A percentile compares a stretch with the other conserved stretches of the same genome.
These are phyloP conservation scores for Colletotrichum tabaci DNA, from an alignment of 2,329 filamentous ascomycete genomes.

Conservation along the genomic window DNA sequence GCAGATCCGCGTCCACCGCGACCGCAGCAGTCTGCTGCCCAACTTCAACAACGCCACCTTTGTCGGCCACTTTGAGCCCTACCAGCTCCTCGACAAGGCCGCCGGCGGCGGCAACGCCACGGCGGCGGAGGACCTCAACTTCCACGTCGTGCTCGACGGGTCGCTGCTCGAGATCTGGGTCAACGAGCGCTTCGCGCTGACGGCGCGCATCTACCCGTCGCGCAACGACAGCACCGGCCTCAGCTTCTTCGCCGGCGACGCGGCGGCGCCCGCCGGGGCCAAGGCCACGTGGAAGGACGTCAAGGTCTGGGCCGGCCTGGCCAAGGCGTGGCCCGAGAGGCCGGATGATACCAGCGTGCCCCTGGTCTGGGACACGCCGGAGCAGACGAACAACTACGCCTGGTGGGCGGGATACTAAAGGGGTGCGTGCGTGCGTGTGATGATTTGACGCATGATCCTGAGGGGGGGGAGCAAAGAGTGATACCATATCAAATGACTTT, in stretches of 20 bases:
- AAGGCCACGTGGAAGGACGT: constrained; percentile 36
- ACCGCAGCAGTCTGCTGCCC: constrained; percentile 40
- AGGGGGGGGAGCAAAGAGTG: constrained; percentile 1
- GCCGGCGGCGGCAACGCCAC: constrained; percentile 7
- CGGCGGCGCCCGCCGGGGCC: constrained; percentile 1
- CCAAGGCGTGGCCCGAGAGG: constrained; percentile 41
- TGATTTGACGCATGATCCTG: constrained; percentile 14
- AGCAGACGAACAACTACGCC: constrained; percentile 41
- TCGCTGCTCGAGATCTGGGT: constrained; percentile 43
- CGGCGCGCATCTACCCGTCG: constrained; percentile 42
- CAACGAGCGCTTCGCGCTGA: constrained; percentile 42
- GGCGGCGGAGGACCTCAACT: constrained; percentile 20
- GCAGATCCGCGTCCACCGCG: constrained; percentile 37
- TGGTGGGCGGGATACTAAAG: constrained; percentile 40
- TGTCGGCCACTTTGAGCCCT: constrained; percentile 41
- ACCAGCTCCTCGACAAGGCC: constrained; percentile 17
- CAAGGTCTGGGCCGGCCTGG: constrained; percentile 38
- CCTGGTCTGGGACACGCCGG: constrained; percentile 37
- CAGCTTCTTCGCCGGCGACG: constrained; percentile 39
- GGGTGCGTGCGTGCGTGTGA: not conserved
- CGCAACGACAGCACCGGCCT: constrained; percentile 42
- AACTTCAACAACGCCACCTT: constrained; percentile 42
- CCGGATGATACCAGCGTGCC: constrained; percentile 37
- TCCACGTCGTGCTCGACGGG: constrained; percentile 39
- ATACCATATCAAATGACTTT: not conserved